Base-by-base conservation (phyloP, 2,329 filamentous ascomycete genomes). In the Cladosporium sp. region DNA sequence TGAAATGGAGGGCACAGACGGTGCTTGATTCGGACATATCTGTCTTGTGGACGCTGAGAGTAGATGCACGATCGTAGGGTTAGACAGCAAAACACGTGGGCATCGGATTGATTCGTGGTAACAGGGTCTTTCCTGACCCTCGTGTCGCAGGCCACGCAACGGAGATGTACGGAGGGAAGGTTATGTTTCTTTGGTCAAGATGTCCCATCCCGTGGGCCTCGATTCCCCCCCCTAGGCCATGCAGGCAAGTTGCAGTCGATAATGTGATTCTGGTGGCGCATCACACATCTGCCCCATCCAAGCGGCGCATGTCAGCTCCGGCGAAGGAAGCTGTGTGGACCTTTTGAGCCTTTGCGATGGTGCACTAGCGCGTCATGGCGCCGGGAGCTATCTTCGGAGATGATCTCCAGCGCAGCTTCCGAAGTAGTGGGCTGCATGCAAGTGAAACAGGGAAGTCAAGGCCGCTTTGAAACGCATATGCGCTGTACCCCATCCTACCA, bases 301-400 rank as follows among this genome's bases (percentile, higher is more conserved):
- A 8, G 31, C 18, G 10, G 52, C n/a, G 52, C 52, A 59, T 59
- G 5, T 40, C 35, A 28, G 52, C 11, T 28, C 35, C 35, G 29
- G 29, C 33, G 56, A 59, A 44, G 50, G 50, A 21, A 55, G 28
- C 4, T 11, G 11, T 55, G 33, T 55, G 16, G n/a, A 33, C 33
- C 33, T 35, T 35, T 35, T 14, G 33, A 14, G 33, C 12, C 33
- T 35, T 35, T 35, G 33, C 33, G 11, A 10, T 35, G 33, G 33
- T 31, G 56, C 56, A 59, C 33, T 59, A 59, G 56, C 37, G 33
- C 23, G 37, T 35, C 31, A 31, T 35, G 56, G 37, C 33, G 59
- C 31, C 60, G 60, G 60, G 60, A 62, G 46, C 60, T 62, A 62
- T 62, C 60, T 62, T 62, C 60, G 60, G 60, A 62, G 60, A 62